phyloP scores from a whole-genome alignment of 495 filamentous ascomycete genomes.

The Umbilicaria muhlenbergii region DNA sequence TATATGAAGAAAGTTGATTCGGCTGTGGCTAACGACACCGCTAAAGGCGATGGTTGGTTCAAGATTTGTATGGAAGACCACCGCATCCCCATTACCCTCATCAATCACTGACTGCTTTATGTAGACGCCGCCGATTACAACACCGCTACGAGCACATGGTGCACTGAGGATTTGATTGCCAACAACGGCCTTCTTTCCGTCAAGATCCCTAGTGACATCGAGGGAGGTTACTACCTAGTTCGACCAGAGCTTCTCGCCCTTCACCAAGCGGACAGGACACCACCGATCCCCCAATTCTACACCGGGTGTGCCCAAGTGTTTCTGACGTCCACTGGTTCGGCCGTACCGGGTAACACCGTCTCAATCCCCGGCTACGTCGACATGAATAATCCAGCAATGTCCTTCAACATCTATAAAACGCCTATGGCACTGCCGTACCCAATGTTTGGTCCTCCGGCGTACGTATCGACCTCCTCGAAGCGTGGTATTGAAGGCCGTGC shows the following conservation, averaged over 20 bases:
- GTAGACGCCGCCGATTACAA: constrained; percentile 25
- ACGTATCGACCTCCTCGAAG: constrained; percentile 11
- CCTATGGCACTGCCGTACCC: constrained; percentile 32
- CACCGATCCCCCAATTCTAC: constrained; percentile 46
- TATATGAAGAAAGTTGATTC: constrained; percentile 52
- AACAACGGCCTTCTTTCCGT: constrained; percentile 48
- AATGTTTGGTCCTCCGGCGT: constrained; percentile 41
- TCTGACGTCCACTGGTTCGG: constrained; percentile 30
- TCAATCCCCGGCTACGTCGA: constrained; percentile 49
- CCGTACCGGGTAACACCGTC: constrained; percentile 29
- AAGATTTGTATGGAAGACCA: constrained; percentile 54
- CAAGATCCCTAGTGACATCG: constrained; percentile 40
- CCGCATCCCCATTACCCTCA: too few species aligned
- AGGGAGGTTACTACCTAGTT: constrained; percentile 50
- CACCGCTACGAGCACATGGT: constrained; percentile 35
- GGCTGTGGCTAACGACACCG: constrained; percentile 23
- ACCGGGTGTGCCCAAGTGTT: constrained; percentile 58
- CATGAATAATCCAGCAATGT: constrained; percentile 33
- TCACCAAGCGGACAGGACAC: constrained; percentile 38
- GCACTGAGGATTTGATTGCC: constrained; percentile 48
- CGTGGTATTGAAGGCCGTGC: constrained; percentile 6
- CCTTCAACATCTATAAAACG: constrained; percentile 43
- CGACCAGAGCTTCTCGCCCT: constrained; percentile 54
- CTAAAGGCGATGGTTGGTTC: constrained; percentile 58
- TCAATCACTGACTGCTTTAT: too few species aligned